Evolutionary conservation across 176 grass and related monocot genomes (phyloP).

Genomic region (Juncus effusus): DNA sequence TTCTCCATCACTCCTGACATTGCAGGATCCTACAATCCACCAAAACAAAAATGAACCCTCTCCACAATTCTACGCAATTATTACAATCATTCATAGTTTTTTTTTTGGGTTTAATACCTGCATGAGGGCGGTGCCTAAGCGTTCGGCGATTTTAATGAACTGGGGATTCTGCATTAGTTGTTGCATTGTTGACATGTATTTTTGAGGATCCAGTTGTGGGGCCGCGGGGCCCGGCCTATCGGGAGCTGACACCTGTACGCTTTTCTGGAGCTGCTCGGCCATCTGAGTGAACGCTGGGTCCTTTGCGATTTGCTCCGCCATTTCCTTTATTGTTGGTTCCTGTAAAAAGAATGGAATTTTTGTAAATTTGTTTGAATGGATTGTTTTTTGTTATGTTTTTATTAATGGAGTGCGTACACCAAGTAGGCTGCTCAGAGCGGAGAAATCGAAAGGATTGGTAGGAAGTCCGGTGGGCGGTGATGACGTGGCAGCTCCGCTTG

Average conservation of each 20-base stretch:
- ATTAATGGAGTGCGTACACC: constrained; percentile 40
- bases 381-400: no score
- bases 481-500: constrained; percentile 26
- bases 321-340: constrained; percentile 91
- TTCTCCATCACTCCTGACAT: constrained; percentile 72
- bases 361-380: no score
- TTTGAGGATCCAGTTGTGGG: constrained; percentile 61
- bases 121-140: constrained; percentile 80
- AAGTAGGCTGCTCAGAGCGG: constrained; percentile 68
- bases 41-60: no score
- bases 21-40: constrained; percentile 50
- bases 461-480: constrained; percentile 19
- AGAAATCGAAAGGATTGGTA: constrained; percentile 84
- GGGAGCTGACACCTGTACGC: constrained; percentile 37
- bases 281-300: constrained; percentile 84
- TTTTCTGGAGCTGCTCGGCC: constrained; percentile 97
- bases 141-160: constrained; percentile 87
- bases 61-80: not conserved
- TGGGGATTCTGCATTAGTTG: constrained; percentile 94
- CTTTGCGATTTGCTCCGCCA: constrained; percentile 96
- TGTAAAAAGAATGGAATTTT: constrained; percentile 11
- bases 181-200: constrained; percentile 92
- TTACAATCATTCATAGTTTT: no score
- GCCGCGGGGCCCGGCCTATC: constrained; percentile 6
- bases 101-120: constrained; percentile 32